Evolutionary conservation across 2,329 filamentous ascomycete species (phyloP).

Genomic region (Cladobotryum protrusum): DNA sequence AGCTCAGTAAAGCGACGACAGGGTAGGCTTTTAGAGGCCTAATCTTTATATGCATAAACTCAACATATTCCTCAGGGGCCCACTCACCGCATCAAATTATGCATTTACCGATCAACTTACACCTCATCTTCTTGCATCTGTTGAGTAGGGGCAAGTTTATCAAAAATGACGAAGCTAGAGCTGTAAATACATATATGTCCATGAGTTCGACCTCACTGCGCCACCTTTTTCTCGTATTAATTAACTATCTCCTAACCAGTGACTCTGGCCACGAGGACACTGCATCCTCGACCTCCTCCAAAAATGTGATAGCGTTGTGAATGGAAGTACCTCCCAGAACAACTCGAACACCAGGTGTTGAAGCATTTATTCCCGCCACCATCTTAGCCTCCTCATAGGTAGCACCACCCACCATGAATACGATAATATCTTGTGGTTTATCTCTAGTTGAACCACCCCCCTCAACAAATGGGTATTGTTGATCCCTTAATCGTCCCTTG

Average conservation of each 20-base stretch:
- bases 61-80: no score
- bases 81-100: not conserved
- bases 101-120: no score
- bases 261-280: slow-evolving; percentile 80
- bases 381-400: slow-evolving; percentile 98
- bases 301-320: slow-evolving; percentile 80
- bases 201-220: not conserved
- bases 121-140: no score
- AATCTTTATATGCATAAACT: no score
- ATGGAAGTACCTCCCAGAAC: slow-evolving; percentile 84
- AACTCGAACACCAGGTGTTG: slow-evolving; percentile 78
- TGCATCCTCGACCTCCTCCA: slow-evolving; percentile 87
- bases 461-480: slow-evolving; percentile 90
- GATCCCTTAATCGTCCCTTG: slow-evolving; percentile 79
- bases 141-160: no score
- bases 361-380: slow-evolving; percentile 90
- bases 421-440: slow-evolving; percentile 92
- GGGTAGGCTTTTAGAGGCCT: no score
- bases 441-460: slow-evolving; percentile 80
- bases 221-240: not conserved
- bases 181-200: not conserved
- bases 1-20: no score
- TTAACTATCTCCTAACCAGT: slow-evolving; percentile 18
- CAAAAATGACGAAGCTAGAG: no score
- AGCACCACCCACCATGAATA: slow-evolving; percentile 88